Base-by-base conservation (phyloP, 179 eudicot species). In the Amaranthus tricolor region DNA sequence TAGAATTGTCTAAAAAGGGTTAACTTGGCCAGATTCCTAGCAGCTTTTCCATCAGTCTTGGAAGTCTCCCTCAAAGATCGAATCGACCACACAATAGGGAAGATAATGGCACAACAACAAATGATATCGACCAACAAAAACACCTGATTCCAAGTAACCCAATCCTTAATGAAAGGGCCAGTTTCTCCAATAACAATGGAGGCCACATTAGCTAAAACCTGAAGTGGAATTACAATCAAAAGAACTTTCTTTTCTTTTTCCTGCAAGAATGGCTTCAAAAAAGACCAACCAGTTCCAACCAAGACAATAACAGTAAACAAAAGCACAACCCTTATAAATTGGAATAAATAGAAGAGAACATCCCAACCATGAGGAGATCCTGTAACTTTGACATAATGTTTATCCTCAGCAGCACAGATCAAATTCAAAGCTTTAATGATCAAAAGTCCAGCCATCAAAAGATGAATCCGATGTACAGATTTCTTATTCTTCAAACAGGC, bases 131-230 rank as follows among this genome's bases (percentile, higher is more conserved):
- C 96, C 85, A 93, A 83, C 86, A 93, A 78, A 74, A 93, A 93
- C 72, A 93, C 90, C 82, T 93, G 98, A 50, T 93, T 93, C 98
- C 98, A 93, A 7, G 98, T 91, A 4, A 89, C 89, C 98, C 98
- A 93, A 75, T 93, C 94, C 87, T 85, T 93, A 31, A 93, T 89
- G 78, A 93, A 93, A 0, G 97, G 97, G 24, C 97, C 96, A 0
- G 96, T 91, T 79, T 91, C 96, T 40, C 98, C 98, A 64, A 93
- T 93, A 68, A 93, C 98, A 74, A 91, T 78, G 2, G 96, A 91
- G 5, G 98, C 98, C 5, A 93, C 66, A 71, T 93, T 93, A 9
- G 98, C 98, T 68, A 93, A 81, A 6, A 93, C 98, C 84, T 93
- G 98, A 16, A 93, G 85, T 0, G 98, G 98, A 71, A 93, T 89